These are phyloP conservation scores for Ensete glaucum DNA, from an alignment of 176 grass and related monocot genomes.

Conservation along the genomic window DNA sequence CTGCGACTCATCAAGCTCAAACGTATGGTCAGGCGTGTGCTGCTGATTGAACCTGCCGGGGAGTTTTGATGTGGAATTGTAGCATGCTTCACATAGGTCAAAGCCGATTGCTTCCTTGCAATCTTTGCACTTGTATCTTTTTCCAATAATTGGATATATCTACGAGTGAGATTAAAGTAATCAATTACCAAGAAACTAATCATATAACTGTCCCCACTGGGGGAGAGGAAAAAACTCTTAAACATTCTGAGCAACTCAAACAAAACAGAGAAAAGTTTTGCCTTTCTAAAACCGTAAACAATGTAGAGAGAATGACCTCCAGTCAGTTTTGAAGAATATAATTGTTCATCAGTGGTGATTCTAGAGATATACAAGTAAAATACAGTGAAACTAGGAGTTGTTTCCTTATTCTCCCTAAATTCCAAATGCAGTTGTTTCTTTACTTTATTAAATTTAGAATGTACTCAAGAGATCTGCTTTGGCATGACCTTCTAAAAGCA, in stretches of 20 bases:
- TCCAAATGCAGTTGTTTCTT: background rate
- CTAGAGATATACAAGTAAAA: background rate
- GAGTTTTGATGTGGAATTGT: conserved; percentile 48
- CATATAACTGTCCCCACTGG: no score
- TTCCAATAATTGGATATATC: conserved; percentile 65
- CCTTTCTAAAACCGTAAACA: no score
- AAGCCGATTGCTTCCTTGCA: conserved; percentile 61
- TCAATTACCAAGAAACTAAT: background rate
- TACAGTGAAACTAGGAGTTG: background rate
- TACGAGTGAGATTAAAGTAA: conserved; percentile 12
- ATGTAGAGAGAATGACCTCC: no score
- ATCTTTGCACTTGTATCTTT: conserved; percentile 74
- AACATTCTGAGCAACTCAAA: no score
- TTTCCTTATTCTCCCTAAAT: background rate
- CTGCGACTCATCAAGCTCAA: conserved; percentile 30
- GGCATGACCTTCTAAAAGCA: background rate
- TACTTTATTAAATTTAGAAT: background rate
- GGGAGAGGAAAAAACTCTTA: no score
- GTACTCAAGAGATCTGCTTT: background rate
- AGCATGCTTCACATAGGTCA: conserved; percentile 71
- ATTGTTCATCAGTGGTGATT: background rate
- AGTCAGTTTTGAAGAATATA: background rate
- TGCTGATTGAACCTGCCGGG: conserved; percentile 84
- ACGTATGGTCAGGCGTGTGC: conserved; percentile 79
- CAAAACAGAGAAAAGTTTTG: no score